These are phyloP conservation scores for Pyrrhoderma lamaoense DNA, from an alignment of 1,284 basidiomycete genomes.

Conservation along the genomic window DNA sequence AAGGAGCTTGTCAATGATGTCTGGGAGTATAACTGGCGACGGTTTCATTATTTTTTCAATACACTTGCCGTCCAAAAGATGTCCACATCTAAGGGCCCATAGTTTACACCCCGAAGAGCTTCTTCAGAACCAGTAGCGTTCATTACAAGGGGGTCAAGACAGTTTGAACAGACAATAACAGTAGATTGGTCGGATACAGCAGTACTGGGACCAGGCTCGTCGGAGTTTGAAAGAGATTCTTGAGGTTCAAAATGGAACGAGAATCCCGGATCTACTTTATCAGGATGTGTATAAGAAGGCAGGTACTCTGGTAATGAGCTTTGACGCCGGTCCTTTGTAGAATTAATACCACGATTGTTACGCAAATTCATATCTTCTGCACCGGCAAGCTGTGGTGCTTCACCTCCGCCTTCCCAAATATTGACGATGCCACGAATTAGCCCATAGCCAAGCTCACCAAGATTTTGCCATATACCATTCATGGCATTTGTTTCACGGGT, in stretches of 20 bases:
- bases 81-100: slow-evolving; percentile 60
- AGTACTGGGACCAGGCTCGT: slow-evolving; percentile 15
- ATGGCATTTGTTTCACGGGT: background rate
- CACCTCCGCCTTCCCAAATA: background rate
- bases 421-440: background rate
- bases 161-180: slow-evolving; percentile 14
- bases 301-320: slow-evolving; percentile 35
- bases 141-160: slow-evolving; percentile 13
- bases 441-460: background rate
- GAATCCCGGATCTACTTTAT: slow-evolving; percentile 46
- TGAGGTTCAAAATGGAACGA: slow-evolving; percentile 49
- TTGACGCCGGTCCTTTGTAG: background rate
- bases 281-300: slow-evolving; percentile 56
- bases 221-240: slow-evolving; percentile 2
- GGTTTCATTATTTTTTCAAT: slow-evolving; percentile 49
- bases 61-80: slow-evolving; percentile 71
- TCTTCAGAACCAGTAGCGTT: slow-evolving; percentile 17
- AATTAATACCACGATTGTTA: too few species aligned
- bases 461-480: background rate
- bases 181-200: slow-evolving; percentile 2
- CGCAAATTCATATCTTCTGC: too few species aligned
- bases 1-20: slow-evolving; percentile 5
- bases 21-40: slow-evolving; percentile 16
- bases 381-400: background rate
- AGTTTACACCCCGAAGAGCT: slow-evolving; percentile 14